Base-by-base conservation (phyloP, 352 stramenopile genomes). In the Chrysophaeum taylorii region DNA sequence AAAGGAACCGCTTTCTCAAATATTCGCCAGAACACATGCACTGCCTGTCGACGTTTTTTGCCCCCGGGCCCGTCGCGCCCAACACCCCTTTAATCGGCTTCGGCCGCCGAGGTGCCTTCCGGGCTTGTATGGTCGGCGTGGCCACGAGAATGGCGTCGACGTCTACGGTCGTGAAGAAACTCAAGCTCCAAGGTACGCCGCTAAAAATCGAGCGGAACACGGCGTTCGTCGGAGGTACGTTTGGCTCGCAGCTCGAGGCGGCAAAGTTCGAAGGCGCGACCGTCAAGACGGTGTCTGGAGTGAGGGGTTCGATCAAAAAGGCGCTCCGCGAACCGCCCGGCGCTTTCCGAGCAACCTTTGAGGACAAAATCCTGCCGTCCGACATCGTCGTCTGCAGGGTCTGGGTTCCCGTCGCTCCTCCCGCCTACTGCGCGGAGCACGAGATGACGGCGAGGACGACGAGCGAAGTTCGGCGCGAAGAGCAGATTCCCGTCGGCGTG, bases 21-120 rank as follows among this genome's bases (percentile, higher is more conserved):
- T 99, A 96, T 78, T 99, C 95, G n/a, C 95, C 95, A 0, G 94
- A 99, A 79, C 94, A 99, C 85, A 99, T 99, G 95, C 96, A 99
- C 83, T 99, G 96, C 70, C 87, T 93, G 67, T 91, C 91, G 35
- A 97, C 92, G 12, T 98, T 99, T 73, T 98, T 96, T 69, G 95
- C 91, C 0, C 94, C 94, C 0, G n/a, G n/a, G n/a, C 85, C 96
- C 72, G 89, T 88, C 14, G 90, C 94, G 52, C 93, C 94, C 0
- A 98, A 98, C 83, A 98, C 94, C 35, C 93, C 93, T 76, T 78
- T 99, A 63, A 68, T 99, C 39, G 93, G 94, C 0, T 98, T 98
- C 84, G 92, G 92, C 68, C 93, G 89, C 35, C 85, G 89, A 36
- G 78, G 92, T 41, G 86, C 90, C 18, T 99, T 99, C 79, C 92